Conservation (phyloP, 73 alveolate genomes). For the Tetrahymena elliotti region DNA sequence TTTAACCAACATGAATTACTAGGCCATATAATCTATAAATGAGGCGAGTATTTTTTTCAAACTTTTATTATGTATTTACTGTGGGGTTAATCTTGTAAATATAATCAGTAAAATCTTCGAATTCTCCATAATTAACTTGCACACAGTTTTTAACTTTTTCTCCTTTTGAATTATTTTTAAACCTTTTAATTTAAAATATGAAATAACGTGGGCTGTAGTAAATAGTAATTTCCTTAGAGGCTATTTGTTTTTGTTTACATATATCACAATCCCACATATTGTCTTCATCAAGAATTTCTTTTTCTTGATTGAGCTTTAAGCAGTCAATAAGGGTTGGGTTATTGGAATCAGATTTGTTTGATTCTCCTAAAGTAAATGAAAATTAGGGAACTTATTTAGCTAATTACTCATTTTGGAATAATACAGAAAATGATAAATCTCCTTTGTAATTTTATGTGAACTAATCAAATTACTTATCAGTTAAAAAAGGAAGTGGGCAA, state of each 20-base stretch:
- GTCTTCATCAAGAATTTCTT: conserved; percentile 7
- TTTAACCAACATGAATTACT: conserved; percentile 22
- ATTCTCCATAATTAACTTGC: conserved; percentile 12
- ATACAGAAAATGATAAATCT: neutral
- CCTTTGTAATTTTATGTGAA: neutral
- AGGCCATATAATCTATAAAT: conserved; percentile 19
- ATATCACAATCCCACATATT: conserved; percentile 25
- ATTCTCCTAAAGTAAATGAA: neutral
- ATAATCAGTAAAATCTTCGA: neutral
- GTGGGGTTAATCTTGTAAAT: neutral
- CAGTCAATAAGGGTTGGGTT: neutral
- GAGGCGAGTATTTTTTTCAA: neutral
- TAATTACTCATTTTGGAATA: neutral
- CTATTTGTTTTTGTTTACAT: conserved; percentile 9
- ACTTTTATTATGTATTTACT: neutral
- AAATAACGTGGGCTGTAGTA: conserved; percentile 13
- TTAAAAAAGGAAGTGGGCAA: neutral
- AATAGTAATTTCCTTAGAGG: neutral
- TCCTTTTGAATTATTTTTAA: conserved; percentile 2
- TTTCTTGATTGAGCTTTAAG: neutral
- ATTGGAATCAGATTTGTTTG: neutral
- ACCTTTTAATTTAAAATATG: conserved; percentile 25
- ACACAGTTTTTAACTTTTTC: conserved; percentile 17
- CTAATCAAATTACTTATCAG: neutral
- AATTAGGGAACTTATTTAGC: neutral